Evolutionary conservation across 2,329 filamentous ascomycete genomes (phyloP).

Genomic region (Cytospora chrysosperma): DNA sequence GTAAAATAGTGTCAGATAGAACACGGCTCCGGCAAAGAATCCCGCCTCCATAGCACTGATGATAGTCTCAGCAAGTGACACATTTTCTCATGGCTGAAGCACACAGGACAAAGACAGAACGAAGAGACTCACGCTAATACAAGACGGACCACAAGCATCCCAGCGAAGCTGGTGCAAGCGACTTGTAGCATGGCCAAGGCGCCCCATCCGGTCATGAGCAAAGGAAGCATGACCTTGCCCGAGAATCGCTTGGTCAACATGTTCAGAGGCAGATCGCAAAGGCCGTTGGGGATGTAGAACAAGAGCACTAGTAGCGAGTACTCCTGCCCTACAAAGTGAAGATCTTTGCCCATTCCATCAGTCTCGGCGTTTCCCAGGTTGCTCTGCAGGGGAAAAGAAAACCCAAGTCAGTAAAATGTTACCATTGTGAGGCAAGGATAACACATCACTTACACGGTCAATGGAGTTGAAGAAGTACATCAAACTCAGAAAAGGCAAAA

Average conservation of each 20-base stretch:
- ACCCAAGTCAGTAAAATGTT: conserved; percentile 31
- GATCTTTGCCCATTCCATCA: conserved; percentile 39
- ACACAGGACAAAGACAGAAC: no score
- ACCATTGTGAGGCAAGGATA: neutral
- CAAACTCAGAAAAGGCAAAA: conserved; percentile 43
- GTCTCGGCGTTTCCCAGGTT: conserved; percentile 53
- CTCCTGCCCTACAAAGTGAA: conserved; percentile 41
- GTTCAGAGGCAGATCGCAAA: conserved; percentile 50
- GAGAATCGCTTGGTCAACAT: conserved; percentile 48
- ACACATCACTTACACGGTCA: conserved; percentile 8
- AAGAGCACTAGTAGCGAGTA: conserved; percentile 47
- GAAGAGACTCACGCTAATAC: conserved; percentile 39
- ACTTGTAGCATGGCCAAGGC: conserved; percentile 47
- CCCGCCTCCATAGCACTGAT: conserved; percentile 44
- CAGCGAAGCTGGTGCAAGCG: conserved; percentile 46
- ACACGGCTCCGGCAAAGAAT: conserved; percentile 54
- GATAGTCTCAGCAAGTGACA: neutral
- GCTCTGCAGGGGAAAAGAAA: conserved; percentile 17
- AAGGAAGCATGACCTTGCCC: conserved; percentile 31
- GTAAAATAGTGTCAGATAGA: conserved; percentile 53
- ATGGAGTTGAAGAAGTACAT: conserved; percentile 32
- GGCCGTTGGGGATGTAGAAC: conserved; percentile 51
- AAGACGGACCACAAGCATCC: conserved; percentile 50
- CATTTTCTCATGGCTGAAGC: no score
- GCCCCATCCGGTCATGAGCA: conserved; percentile 49